Evolutionary conservation across 139 green algal species (phyloP).

Genomic region (Nannochloris sp.): DNA sequence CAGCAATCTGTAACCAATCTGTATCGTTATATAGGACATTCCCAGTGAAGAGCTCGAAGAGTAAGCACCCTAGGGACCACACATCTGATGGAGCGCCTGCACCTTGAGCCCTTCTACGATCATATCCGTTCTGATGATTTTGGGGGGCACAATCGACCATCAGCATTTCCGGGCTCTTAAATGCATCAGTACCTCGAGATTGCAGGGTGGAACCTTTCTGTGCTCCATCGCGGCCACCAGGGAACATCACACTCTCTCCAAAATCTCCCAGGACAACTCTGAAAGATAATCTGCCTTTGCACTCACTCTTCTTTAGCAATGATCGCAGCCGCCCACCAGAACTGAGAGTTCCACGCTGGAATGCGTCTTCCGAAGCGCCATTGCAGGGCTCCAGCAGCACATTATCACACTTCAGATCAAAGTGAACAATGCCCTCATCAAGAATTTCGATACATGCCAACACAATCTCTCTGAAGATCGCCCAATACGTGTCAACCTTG

Average conservation of each 20-base stretch:
- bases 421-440: slow-evolving; percentile 59
- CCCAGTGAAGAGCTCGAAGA: slow-evolving; percentile 76
- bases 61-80: slow-evolving; percentile 75
- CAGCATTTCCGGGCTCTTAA: slow-evolving; percentile 83
- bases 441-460: slow-evolving; percentile 33
- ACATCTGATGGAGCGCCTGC: slow-evolving; percentile 60
- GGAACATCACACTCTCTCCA: slow-evolving; percentile 51
- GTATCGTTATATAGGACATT: slow-evolving; percentile 50
- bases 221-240: background rate
- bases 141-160: slow-evolving; percentile 31
- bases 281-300: slow-evolving; percentile 31
- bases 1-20: slow-evolving; percentile 57
- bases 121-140: slow-evolving; percentile 17
- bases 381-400: slow-evolving; percentile 56
- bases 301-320: background rate
- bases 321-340: background rate
- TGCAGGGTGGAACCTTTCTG: slow-evolving; percentile 11
- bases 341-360: slow-evolving; percentile 34
- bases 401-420: slow-evolving; percentile 85
- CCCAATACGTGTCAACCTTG: slow-evolving; percentile 40
- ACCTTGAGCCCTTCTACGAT: slow-evolving; percentile 34
- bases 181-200: slow-evolving; percentile 66
- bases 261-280: slow-evolving; percentile 64
- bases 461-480: slow-evolving; percentile 45
- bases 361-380: slow-evolving; percentile 42